These are phyloP conservation scores for Rutstroemia sp. DNA, from an alignment of 2,329 filamentous ascomycete genomes.

Conservation along the genomic window DNA sequence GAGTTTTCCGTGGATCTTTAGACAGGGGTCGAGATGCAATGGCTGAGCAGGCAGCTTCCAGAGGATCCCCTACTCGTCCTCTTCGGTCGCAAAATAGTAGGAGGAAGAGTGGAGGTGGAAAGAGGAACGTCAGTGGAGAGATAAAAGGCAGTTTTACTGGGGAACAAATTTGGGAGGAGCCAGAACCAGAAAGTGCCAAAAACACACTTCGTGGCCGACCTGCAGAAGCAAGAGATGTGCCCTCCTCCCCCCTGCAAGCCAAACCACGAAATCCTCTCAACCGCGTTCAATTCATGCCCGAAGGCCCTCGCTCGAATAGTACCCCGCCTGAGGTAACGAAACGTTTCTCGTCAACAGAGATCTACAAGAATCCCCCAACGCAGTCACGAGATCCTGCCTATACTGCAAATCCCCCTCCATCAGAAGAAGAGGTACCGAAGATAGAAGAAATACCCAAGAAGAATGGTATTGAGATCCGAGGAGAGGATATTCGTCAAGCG, in stretches of 20 bases:
- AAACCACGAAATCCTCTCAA: constrained; percentile 60
- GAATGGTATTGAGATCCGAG: constrained; percentile 74
- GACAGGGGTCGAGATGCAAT: constrained; percentile 16
- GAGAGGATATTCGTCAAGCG: constrained; percentile 81
- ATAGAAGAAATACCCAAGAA: constrained; percentile 38
- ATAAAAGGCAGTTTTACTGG: constrained; percentile 57
- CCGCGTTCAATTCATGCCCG: constrained; percentile 44
- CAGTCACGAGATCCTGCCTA: constrained; percentile 79
- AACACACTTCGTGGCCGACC: constrained; percentile 15
- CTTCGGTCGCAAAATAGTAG: constrained; percentile 10
- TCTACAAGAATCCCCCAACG: constrained; percentile 74
- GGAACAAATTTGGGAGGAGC: constrained; percentile 86
- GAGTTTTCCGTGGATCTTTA: constrained; percentile 15
- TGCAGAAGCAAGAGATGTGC: constrained; percentile 26
- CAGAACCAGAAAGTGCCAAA: constrained; percentile 40
- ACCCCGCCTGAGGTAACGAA: constrained; percentile 35
- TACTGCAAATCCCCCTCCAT: constrained; percentile 50
- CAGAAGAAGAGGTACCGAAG: constrained; percentile 28
- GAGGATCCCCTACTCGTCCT: constrained; percentile 23
- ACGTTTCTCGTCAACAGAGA: constrained; percentile 52
- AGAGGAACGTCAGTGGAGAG: constrained; percentile 64
- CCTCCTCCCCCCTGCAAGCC: constrained; percentile 43
- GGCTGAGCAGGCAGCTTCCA: constrained; percentile 10
- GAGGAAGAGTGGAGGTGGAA: constrained; percentile 20
- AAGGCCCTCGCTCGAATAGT: constrained; percentile 36